phyloP scores from a whole-genome alignment of 2,329 filamentous ascomycete species.

The Scedosporium dehoogii region DNA sequence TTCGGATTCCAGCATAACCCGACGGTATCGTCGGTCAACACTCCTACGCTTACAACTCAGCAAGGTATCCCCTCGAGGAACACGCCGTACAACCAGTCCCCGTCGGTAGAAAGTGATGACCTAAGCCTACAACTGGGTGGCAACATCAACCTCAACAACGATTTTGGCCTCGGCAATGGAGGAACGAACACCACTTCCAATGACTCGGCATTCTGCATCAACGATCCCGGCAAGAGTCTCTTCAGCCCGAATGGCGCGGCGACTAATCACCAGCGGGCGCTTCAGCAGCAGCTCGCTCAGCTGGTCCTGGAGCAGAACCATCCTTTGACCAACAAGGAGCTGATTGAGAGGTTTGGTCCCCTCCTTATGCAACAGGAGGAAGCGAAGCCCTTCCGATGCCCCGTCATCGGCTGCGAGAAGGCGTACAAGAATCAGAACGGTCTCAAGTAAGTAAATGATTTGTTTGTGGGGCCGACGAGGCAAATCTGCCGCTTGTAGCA shows the following conservation, averaged over 20 bases:
- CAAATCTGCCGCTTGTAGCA: slow-evolving; percentile 9
- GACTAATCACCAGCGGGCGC: slow-evolving; percentile 49
- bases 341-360: slow-evolving; percentile 47
- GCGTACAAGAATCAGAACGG: slow-evolving; percentile 99
- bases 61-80: slow-evolving; percentile 31
- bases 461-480: slow-evolving; percentile 1
- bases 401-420: slow-evolving; percentile 97
- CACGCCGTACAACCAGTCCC: slow-evolving; percentile 3
- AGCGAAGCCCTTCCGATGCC: slow-evolving; percentile 95
- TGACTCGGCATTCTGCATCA: slow-evolving; percentile 55
- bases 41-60: slow-evolving; percentile 76
- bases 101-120: slow-evolving; percentile 43
- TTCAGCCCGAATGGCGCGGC: slow-evolving; percentile 75
- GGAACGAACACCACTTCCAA: slow-evolving; percentile 15
- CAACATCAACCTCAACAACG: slow-evolving; percentile 48
- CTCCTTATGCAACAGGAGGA: slow-evolving; percentile 65
- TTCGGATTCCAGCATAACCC: slow-evolving; percentile 86
- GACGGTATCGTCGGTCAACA: slow-evolving; percentile 94
- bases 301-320: slow-evolving; percentile 68
- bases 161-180: slow-evolving; percentile 40
- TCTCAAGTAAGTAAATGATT: slow-evolving; percentile 61
- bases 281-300: slow-evolving; percentile 59
- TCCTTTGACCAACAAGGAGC: slow-evolving; percentile 51
- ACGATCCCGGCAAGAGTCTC: slow-evolving; percentile 88
- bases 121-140: slow-evolving; percentile 52